Conservation (phyloP, 129 eudicot species). For the Ambrosia trifida region DNA sequence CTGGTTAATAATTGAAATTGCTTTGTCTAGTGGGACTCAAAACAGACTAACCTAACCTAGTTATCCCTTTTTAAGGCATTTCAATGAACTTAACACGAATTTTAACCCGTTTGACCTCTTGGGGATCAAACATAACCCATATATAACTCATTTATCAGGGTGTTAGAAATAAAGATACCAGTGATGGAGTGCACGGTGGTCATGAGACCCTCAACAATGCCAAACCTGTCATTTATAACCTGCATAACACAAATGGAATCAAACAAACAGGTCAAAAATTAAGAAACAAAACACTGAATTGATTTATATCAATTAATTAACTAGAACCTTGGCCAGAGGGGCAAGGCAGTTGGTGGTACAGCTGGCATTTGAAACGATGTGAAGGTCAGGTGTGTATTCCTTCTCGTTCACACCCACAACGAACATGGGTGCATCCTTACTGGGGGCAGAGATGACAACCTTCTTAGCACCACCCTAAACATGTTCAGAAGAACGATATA, state of each 20-base stretch:
- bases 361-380: conserved; percentile 68
- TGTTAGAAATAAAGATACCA: conserved; percentile 37
- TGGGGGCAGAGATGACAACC: conserved; percentile 66
- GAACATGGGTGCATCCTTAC: conserved; percentile 82
- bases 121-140: no score
- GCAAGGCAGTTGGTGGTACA: conserved; percentile 79
- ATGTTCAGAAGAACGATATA: neutral
- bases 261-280: neutral
- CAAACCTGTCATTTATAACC: conserved; percentile 68
- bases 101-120: no score
- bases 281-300: neutral
- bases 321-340: conserved; percentile 60
- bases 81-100: no score
- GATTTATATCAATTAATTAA: neutral
- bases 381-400: conserved; percentile 59
- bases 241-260: conserved; percentile 17
- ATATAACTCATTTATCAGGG: no score
- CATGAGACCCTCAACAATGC: conserved; percentile 80
- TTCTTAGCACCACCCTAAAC: conserved; percentile 74
- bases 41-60: no score
- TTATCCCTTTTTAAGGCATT: no score
- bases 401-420: conserved; percentile 80
- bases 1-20: no score
- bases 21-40: no score
- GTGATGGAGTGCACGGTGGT: conserved; percentile 69